phyloP scores from a whole-genome alignment of 805 yeast species.

The Candida succiphila region DNA sequence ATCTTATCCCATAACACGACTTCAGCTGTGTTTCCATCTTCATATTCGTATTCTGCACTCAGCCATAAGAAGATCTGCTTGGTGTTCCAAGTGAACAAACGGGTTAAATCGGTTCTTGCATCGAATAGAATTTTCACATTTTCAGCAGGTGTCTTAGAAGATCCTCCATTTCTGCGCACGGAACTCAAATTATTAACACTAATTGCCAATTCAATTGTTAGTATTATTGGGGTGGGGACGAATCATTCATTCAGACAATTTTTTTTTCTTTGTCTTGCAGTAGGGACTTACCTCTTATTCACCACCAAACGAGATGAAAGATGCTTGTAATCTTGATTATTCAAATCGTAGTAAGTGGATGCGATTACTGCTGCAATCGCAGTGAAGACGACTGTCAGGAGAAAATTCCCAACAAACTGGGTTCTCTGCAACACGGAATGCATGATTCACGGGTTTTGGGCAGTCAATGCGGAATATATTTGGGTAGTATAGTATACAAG shows the following conservation, averaged over 20 bases:
- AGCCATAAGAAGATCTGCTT: constrained; percentile 90
- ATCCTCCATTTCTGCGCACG: constrained; percentile 43
- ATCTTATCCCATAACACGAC: constrained; percentile 91
- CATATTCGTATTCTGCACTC: constrained; percentile 63
- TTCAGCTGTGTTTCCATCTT: constrained; percentile 27
- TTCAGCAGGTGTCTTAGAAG: constrained; percentile 60
- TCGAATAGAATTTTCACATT: constrained; percentile 66
- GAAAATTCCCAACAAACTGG: neutral
- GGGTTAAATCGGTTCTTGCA: constrained; percentile 61
- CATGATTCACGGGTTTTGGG: too few species aligned
- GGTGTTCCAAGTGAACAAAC: constrained; percentile 93
- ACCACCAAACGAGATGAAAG: constrained; percentile 17
- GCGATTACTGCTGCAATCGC: constrained; percentile 4
- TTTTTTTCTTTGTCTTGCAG: too few species aligned
- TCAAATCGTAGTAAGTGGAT: constrained; percentile 40
- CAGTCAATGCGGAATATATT: too few species aligned
- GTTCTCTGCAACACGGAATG: constrained; percentile 2
- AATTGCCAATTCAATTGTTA: constrained; percentile 7
- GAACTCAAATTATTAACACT: constrained; percentile 13
- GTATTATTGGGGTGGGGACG: neutral
- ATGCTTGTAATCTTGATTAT: constrained; percentile 32
- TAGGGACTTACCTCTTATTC: constrained; percentile 3
- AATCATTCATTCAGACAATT: too few species aligned
- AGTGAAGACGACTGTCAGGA: neutral
- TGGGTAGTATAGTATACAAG: neutral